Base-by-base conservation (phyloP, 2,329 filamentous ascomycete species). In the Neobulgaria alba region DNA sequence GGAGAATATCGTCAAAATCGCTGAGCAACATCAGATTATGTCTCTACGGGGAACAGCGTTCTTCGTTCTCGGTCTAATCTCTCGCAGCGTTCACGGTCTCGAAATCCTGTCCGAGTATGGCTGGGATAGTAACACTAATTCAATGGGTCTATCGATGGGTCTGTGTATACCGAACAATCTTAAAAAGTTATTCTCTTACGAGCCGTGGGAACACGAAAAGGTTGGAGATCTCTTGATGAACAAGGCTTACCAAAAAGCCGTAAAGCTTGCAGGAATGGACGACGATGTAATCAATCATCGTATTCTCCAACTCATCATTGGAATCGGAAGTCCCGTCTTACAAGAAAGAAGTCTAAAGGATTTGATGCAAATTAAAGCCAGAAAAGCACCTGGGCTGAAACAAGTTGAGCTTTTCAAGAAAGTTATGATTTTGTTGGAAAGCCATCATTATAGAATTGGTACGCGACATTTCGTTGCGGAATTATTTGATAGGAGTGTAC, bases 31-130 rank as follows among this genome's bases (percentile, higher is more conserved):
- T 31, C 80, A 89, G 51, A 85, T 98, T 36, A 82, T 98, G 78
- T 94, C 87, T 43, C 72, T 98, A 54, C 77, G 93, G 33, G 92
- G 93, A 29, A 98, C 93, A 1, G 92, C 92, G 1, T 96, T 96
- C 63, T 98, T 95, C 56, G 92, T 95, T 0, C 67, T 98, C 0
- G 92, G 92, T 0, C 67, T 98, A 42, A 90, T 98, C 41, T 95
- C 89, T 1, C 75, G 92, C 39, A 96, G 90, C 38, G 72, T 88
- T 7, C 90, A 95, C 56, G 92, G 92, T 0, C 75, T 96, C 18
- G 87, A 95, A 61, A 95, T 96, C 43, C 66, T 98, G 10, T 81
- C 83, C 1, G 86, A 94, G 56, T 73, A 85, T 57, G 89, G 89
- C 9, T 98, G 93, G 93, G 89, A 95, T 55, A 85, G 88, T 8